Base-by-base conservation (phyloP, 1,139 yeast species). In the Protomyces macrosporus region DNA sequence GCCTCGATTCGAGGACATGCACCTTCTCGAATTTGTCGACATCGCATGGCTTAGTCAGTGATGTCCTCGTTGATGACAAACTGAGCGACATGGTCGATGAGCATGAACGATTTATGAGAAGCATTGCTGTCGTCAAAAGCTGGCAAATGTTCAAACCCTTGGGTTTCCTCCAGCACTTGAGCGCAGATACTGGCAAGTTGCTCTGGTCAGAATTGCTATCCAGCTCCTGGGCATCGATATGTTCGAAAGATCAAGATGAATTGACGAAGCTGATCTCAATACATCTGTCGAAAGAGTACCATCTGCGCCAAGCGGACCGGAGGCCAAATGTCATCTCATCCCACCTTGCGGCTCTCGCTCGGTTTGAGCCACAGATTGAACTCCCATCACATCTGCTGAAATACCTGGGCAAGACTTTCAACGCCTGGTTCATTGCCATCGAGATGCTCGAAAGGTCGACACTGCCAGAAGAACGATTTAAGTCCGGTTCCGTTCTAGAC, bases 301-400 rank as follows among this genome's bases (percentile, higher is more conserved):
- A 91, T 71, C 84, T 86, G 32, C 83, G 97, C 64, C 98, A 95
- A 76, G 84, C 87, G 55, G 95, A 90, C 67, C 81, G 84, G 67
- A 82, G 95, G 65, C 95, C 96, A 0, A 95, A 95, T 72, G 96
- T 90, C 2, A 83, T 95, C 9, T 90, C 88, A 68, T 86, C 95
- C 0, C 76, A 95, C 67, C 77, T 95, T 57, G 95, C 87, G 69
- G 97, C 96, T 53, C 82, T 89, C 39, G 85, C 73, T 4, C 78
- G 81, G 66, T 86, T 95, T 68, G 84, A 85, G 16, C 86, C 82
- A 34, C 77, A 90, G 7, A 56, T 70, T 33, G 91, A 87, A 69
- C 75, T 90, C n/a, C 98, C 99, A 4, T 98, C 99, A 3, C 97
- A 93, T 74, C 81, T 96, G 42, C 85, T 91, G 57, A 95, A 91